Base-by-base conservation (phyloP, 306 rosid genomes). In the Carpinus fangiana region DNA sequence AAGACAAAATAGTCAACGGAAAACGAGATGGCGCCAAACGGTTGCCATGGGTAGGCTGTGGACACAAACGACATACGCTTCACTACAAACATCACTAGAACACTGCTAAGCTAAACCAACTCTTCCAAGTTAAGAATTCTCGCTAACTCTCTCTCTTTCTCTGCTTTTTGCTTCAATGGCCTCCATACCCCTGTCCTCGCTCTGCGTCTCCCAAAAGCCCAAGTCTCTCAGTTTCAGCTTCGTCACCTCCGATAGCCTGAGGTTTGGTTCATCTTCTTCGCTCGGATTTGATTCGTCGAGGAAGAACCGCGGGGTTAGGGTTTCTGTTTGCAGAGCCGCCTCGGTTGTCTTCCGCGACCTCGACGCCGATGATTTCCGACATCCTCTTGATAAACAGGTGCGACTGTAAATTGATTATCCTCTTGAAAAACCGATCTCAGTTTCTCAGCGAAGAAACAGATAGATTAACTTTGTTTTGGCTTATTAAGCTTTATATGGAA, bases 341-440 rank as follows among this genome's bases (percentile, higher is more conserved):
- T 78, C 93, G 18, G 76, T 91, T 56, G 86, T 73, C 77, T 91
- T 95, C 60, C 93, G 88, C 67, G 77, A 91, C 74, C 98, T 95
- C 38, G 98, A 92, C 50, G 98, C 98, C 43, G 98, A 94, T 65
- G 98, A 94, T 80, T 94, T 94, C 70, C 96, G 98, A 36, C 98
- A 94, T 76, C 97, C 98, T 45, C 92, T 94, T 47, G 98, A 94
- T 82, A 86, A 92, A 83, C 97, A 94, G 97, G 97, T 85, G 23
- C 12, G 28, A n/a, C 8, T 75, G 50, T 18, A 51, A 31, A 7
- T 13, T 31, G 50, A n/a, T 36, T 26, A 41, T 41, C 45, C 45
- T 41, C 45, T 41, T 41, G 45, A 41, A 5, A 57, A 34, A 34
- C 12, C 23, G 20, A 8, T n/a, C 12, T 13, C 21, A 18, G 65